phyloP scores from a whole-genome alignment of 108 stramenopile species.

The Bacterosira constricta region DNA sequence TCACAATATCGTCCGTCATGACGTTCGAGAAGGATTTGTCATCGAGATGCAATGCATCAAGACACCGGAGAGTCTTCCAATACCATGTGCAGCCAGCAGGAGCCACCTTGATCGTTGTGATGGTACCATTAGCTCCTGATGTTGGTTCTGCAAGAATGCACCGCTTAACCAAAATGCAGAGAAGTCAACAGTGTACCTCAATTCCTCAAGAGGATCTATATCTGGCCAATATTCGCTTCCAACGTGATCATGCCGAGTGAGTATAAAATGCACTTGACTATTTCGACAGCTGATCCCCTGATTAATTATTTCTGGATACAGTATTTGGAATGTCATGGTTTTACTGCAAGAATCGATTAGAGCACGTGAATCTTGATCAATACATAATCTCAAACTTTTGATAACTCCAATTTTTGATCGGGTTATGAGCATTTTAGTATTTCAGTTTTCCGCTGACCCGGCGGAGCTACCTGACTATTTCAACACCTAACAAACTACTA shows the following conservation, averaged over 20 bases:
- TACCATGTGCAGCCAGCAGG: slow-evolving; percentile 1
- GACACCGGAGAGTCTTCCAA: background rate
- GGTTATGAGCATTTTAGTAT: too few species aligned
- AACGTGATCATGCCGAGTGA: slow-evolving; percentile 15
- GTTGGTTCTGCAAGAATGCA: slow-evolving; percentile 15
- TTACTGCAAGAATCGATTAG: too few species aligned
- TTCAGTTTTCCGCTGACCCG: too few species aligned
- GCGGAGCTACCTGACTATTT: too few species aligned
- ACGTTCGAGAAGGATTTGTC: slow-evolving; percentile 15
- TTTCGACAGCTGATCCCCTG: too few species aligned
- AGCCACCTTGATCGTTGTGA: slow-evolving; percentile 10
- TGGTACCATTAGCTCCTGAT: slow-evolving; percentile 16
- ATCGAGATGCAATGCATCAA: background rate
- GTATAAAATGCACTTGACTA: too few species aligned
- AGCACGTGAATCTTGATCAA: too few species aligned
- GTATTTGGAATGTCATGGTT: too few species aligned
- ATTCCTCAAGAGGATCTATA: slow-evolving; percentile 15
- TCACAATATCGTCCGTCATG: background rate
- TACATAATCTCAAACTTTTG: too few species aligned
- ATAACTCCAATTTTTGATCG: too few species aligned
- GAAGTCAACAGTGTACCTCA: slow-evolving; percentile 7
- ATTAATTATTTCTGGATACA: too few species aligned
- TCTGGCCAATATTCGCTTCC: slow-evolving; percentile 27
- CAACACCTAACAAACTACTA: too few species aligned
- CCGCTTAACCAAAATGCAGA: background rate